Conservation (phyloP, 306 rosid species). For the Boehmeria nivea region DNA sequence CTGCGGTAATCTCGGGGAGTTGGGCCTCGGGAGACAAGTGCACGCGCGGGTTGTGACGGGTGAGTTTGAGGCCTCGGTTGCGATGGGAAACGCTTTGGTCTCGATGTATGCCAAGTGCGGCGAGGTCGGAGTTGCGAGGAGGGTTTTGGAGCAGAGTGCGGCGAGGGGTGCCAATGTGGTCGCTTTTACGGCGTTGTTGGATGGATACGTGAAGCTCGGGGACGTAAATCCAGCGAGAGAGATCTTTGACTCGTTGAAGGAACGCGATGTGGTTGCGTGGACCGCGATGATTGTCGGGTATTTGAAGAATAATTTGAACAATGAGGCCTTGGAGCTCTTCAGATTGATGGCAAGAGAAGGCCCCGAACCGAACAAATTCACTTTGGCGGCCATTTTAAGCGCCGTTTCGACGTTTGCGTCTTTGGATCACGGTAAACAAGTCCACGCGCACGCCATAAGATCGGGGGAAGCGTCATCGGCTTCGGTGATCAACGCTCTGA, state of each 20-base stretch:
- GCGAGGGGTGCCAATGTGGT: slow-evolving; percentile 51
- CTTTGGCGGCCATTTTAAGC: slow-evolving; percentile 68
- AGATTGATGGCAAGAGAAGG: slow-evolving; percentile 61
- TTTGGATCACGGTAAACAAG: slow-evolving; percentile 76
- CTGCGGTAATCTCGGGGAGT: slow-evolving; percentile 63
- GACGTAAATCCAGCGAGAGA: slow-evolving; percentile 65
- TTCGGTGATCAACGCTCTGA: slow-evolving; percentile 79
- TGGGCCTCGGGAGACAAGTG: slow-evolving; percentile 67
- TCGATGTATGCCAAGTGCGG: slow-evolving; percentile 83
- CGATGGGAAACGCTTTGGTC: slow-evolving; percentile 56
- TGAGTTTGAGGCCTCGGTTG: slow-evolving; percentile 37
- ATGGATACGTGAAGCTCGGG: slow-evolving; percentile 80
- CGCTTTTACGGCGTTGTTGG: slow-evolving; percentile 74
- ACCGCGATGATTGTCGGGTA: slow-evolving; percentile 93
- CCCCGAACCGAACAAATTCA: slow-evolving; percentile 67
- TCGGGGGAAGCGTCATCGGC: slow-evolving; percentile 47
- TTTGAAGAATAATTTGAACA: slow-evolving; percentile 55
- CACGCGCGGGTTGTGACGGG: slow-evolving; percentile 55
- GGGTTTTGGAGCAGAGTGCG: slow-evolving; percentile 40
- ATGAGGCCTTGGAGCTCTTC: slow-evolving; percentile 62
- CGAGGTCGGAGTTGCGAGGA: slow-evolving; percentile 47
- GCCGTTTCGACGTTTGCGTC: slow-evolving; percentile 66
- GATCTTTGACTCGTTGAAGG: slow-evolving; percentile 62
- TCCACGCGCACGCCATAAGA: slow-evolving; percentile 66
- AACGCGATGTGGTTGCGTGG: slow-evolving; percentile 73